Evolutionary conservation across 768 basidiomycete species (phyloP), one percentile per base, ranked within the genome.

Genomic region (Pisolithus tinctorius): DNA sequence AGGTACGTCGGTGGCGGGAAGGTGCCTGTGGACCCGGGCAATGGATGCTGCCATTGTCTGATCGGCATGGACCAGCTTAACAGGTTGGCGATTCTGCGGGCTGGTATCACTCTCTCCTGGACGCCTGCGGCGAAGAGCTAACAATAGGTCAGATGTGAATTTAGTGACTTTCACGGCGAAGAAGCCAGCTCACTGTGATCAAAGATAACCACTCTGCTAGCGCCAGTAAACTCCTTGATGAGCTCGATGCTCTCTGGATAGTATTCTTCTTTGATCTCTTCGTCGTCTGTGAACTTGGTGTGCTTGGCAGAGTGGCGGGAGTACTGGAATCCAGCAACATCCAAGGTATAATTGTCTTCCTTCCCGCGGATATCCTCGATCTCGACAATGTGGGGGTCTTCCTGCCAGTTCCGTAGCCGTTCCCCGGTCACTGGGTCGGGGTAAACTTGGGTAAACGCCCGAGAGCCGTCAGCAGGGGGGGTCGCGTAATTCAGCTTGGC

Each of bases 241-340:
- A 83, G 68, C 59, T 78, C 77, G 16, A 73, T 68, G 57, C 77
- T 78, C 64, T 86, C 84, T 0, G 76, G 74, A 57, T 84, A 85
- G 60, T 86, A 86, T 46, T 77, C 78, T 41, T 55, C 57, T 58
- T 71, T 57, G 34, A 86, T 74, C n/a, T 75, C 75, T 9, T 71
- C 74, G 39, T 82, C 79, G 52, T 77, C 69, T 0, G 53, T 52
- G 63, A 85, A 84, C 0, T 70, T 54, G 6, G 65, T 75, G 57
- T 77, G 74, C 53, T 75, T 71, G 0, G 79, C 64, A 0, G 77
- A 60, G 30, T 60, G 42, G 26, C 29, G 57, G 51, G 55, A 68
- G 55, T 67, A 79, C 57, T 77, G 74, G 64, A 81, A 84, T 3
- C 81, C 80, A 4, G 75, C 63, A 1, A 60, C 74, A 57, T 82